A percentile compares a stretch with the other conserved stretches of the same genome.
Conservation (phyloP, 805 yeast genomes). For the Helenozyma rhizophorensis region DNA sequence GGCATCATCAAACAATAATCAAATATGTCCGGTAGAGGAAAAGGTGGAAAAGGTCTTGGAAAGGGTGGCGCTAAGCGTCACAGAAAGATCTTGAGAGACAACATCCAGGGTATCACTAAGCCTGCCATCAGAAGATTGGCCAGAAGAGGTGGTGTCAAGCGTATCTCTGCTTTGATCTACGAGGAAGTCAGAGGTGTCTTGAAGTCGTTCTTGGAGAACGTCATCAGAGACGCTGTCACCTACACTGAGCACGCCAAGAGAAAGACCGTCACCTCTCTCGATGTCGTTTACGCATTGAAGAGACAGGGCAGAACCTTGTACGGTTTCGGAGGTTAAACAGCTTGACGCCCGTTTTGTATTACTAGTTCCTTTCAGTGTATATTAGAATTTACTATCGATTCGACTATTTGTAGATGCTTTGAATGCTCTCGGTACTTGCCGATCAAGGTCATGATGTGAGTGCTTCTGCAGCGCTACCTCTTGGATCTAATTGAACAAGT, state of each 20-base stretch:
- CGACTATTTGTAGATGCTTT: too few relatives aligned
- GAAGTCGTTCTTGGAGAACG: conserved; percentile 93
- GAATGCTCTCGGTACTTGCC: too few relatives aligned
- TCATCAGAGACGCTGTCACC: conserved; percentile 98
- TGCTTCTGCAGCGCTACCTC: too few relatives aligned
- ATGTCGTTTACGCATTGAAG: conserved; percentile 98
- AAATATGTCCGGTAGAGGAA: conserved; percentile 96
- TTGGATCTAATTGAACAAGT: too few relatives aligned
- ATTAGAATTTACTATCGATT: conserved; percentile 19
- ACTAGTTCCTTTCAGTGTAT: conserved; percentile 21
- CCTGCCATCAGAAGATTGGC: conserved; percentile 99
- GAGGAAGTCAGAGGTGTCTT: conserved; percentile 98
- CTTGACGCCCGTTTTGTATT: conserved; percentile 11
- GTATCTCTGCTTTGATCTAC: conserved; percentile 97
- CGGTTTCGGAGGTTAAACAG: conserved; percentile 93
- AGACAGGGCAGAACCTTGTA: conserved; percentile 99
- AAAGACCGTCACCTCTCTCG: conserved; percentile 98
- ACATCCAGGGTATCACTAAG: conserved; percentile 99
- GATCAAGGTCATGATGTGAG: too few relatives aligned
- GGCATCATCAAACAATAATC: conserved; percentile 5
- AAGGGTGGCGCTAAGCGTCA: conserved; percentile 99
- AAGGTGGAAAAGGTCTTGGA: conserved; percentile 99
- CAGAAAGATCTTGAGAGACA: conserved; percentile 98
- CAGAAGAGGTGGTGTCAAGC: conserved; percentile 99
- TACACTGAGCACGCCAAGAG: conserved; percentile 99